Percentiles rank a stretch among this genome's conserved stretches.
These are phyloP conservation scores for Phialocephala sp. DNA, from an alignment of 2,329 filamentous ascomycete genomes.

Conservation along the genomic window DNA sequence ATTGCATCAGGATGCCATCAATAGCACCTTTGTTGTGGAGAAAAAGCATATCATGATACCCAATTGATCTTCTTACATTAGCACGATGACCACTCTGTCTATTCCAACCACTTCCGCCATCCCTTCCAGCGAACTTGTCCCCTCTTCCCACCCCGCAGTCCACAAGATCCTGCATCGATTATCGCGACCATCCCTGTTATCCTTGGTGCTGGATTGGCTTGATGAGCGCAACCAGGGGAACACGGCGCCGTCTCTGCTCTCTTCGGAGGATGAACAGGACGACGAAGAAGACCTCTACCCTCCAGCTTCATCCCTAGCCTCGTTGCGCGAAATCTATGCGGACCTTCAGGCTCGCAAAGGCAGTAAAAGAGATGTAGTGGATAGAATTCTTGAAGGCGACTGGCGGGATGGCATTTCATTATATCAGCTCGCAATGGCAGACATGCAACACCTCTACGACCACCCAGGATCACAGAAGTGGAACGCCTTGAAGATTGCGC, in stretches of 20 bases:
- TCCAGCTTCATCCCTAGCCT: slow-evolving; percentile 66
- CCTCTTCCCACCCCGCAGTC: slow-evolving; percentile 67
- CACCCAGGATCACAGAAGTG: slow-evolving; percentile 68
- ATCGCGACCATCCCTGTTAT: slow-evolving; percentile 73
- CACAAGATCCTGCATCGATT: slow-evolving; percentile 71
- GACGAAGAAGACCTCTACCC: slow-evolving; percentile 72
- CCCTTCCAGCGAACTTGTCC: slow-evolving; percentile 72
- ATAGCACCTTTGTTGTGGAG: not conserved
- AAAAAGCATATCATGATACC: not conserved
- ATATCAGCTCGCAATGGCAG: slow-evolving; percentile 73
- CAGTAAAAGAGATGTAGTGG: slow-evolving; percentile 66
- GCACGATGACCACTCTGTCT: slow-evolving; percentile 51
- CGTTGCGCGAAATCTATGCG: slow-evolving; percentile 69
- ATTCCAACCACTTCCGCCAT: slow-evolving; percentile 75
- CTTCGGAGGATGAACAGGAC: slow-evolving; percentile 57
- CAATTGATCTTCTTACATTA: not conserved
- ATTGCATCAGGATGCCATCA: not conserved
- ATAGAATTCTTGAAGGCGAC: slow-evolving; percentile 70
- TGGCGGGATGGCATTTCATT: slow-evolving; percentile 69
- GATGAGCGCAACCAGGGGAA: slow-evolving; percentile 66
- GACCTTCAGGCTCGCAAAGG: slow-evolving; percentile 65
- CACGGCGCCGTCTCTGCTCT: slow-evolving; percentile 63
- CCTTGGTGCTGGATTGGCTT: slow-evolving; percentile 79
- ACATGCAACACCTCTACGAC: slow-evolving; percentile 69
- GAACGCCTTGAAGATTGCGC: slow-evolving; percentile 65